These are phyloP conservation scores for Trichoderma cornu-damae DNA, from an alignment of 2,329 filamentous ascomycete genomes.

Conservation along the genomic window DNA sequence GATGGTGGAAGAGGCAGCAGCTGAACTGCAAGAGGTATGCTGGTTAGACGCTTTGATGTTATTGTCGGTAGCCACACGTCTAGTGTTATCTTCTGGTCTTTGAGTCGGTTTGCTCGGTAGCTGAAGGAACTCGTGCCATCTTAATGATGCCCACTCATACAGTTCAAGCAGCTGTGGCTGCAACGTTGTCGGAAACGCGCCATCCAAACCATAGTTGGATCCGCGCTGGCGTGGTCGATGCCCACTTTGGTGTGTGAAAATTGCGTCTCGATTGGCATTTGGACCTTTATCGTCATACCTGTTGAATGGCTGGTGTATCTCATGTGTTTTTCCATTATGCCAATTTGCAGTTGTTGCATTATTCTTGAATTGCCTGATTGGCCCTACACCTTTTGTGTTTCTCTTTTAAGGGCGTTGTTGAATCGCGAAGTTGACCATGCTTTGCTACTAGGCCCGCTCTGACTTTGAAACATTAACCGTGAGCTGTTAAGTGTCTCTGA, in stretches of 20 bases:
- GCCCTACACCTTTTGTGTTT: not conserved
- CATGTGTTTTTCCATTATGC: constrained; percentile 17
- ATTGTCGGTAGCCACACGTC: no score
- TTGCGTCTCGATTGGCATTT: not conserved
- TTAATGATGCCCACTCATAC: constrained; percentile 4
- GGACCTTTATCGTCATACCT: constrained; percentile 15
- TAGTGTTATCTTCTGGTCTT: no score
- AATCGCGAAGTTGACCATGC: not conserved
- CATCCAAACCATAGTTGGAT: constrained; percentile 17
- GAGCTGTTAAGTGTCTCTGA: not conserved
- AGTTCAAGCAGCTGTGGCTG: constrained; percentile 8
- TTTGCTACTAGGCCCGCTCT: not conserved
- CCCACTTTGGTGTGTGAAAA: constrained; percentile 19
- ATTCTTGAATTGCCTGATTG: not conserved
- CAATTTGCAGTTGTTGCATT: constrained; percentile 4
- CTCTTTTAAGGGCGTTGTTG: not conserved
- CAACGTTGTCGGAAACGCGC: constrained; percentile 11
- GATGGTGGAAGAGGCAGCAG: no score
- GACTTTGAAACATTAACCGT: not conserved
- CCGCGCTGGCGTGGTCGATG: constrained; percentile 17
- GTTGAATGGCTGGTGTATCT: constrained; percentile 11
- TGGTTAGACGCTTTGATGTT: no score
- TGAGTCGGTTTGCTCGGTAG: not conserved
- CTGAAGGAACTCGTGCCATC: constrained; percentile 16
- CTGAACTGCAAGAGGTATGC: no score